Evolutionary conservation across 129 eudicot species (phyloP), one percentile per base, ranked within the genome.

Genomic region (Lonicera japonica): DNA sequence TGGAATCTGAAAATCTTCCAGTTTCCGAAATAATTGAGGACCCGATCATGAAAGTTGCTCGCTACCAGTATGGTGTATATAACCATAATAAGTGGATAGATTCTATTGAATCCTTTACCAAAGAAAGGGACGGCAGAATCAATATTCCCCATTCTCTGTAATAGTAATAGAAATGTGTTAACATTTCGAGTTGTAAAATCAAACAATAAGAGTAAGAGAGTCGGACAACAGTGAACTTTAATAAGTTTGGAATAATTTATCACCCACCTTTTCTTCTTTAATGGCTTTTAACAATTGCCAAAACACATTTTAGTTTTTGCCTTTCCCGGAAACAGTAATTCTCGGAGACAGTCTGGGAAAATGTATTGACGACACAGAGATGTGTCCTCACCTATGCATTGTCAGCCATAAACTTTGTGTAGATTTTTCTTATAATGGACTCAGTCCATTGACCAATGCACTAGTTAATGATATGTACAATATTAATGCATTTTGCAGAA

Each of bases 41-140:
- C 66, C 3, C 85, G 84, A 18, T 82, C 86, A 65, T 79, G 81
- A 47, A 88, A 82, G 56, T 82, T 84, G 80, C 72, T 71, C 25
- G 89, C 91, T 11, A 88, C 54, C 68, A 88, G 46, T 69, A 88
- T 54, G 68, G 96, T 88, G 63, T 84, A 88, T 18, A 85, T 71
- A 52, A 88, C 96, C 96, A 88, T 88, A 25, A 81, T 84, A 18
- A 88, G 84, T 1, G 94, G 96, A 76, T 84, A 88, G 7, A 88
- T 81, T 63, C 52, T 88, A 48, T 88, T 88, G 52, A 88, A 88
- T 21, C 84, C 76, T 69, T 72, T 74, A 41, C 96, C 96, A 25
- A 88, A 88, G 77, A 88, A 88, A 13, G 96, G 96, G 47, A 88
- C 94, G 18, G 89, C 94, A 34, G 82, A 89, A 56, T 88, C 96